A percentile compares a stretch with the other conserved stretches of the same genome.
Evolutionary conservation across 73 alveolate genomes (phyloP).

Genomic region (Paramecium caudatum): DNA sequence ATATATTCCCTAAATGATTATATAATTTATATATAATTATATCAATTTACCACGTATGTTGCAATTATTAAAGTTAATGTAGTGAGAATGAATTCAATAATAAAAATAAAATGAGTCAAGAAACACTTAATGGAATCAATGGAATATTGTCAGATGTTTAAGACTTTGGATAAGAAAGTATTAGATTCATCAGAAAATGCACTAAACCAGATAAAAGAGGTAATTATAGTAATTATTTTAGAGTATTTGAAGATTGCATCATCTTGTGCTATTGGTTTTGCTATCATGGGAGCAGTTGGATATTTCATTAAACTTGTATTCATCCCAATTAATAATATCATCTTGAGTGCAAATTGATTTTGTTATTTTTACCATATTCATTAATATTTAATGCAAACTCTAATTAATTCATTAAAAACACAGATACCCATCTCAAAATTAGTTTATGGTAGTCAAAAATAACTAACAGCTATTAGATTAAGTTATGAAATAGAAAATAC

Average conservation of each 20-base stretch:
- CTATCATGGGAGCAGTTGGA: conserved; percentile 91
- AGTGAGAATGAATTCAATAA: conserved; percentile 23
- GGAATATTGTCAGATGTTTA: conserved; percentile 69
- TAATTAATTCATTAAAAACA: too few relatives aligned
- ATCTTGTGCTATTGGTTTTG: conserved; percentile 92
- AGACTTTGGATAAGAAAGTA: conserved; percentile 83
- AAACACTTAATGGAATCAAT: conserved; percentile 72
- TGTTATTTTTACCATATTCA: conserved; percentile 18
- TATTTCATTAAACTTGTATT: conserved; percentile 89
- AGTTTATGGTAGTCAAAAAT: neutral
- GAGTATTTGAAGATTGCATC: conserved; percentile 88
- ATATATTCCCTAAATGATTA: conserved; percentile 54
- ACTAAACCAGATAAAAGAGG: conserved; percentile 92
- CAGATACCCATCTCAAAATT: too few relatives aligned
- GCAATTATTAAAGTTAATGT: neutral
- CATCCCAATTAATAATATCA: conserved; percentile 93
- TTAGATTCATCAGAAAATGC: conserved; percentile 86
- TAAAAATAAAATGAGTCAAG: conserved; percentile 62
- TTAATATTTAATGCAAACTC: too few relatives aligned
- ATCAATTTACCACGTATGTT: conserved; percentile 33
- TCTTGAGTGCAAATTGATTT: conserved; percentile 75
- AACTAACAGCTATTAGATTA: neutral
- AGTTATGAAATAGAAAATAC: neutral
- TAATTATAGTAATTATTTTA: conserved; percentile 60
- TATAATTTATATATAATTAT: conserved; percentile 29